phyloP scores from a whole-genome alignment of 2,329 filamentous ascomycete genomes.

The Gaeumannomyces sp. region DNA sequence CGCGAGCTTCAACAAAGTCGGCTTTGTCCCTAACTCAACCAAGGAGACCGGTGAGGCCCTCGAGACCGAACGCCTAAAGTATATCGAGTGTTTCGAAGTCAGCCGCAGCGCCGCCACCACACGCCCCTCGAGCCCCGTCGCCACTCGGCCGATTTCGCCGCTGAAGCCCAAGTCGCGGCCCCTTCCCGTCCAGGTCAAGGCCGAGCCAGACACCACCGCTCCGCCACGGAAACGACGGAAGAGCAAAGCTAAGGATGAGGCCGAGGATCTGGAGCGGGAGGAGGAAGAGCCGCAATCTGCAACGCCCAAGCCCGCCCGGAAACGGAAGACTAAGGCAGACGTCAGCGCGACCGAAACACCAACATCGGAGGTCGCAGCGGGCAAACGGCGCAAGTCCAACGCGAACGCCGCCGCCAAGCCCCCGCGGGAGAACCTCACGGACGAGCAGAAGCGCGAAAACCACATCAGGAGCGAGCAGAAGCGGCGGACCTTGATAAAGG shows the following conservation, averaged over 20 bases:
- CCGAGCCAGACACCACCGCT: conserved; percentile 32
- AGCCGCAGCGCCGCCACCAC: conserved; percentile 55
- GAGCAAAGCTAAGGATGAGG: conserved; percentile 42
- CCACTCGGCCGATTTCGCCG: conserved; percentile 20
- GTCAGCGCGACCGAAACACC: conserved; percentile 27
- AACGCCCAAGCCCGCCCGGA: conserved; percentile 31
- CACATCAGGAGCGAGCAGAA: conserved; percentile 87
- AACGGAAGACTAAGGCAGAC: conserved; percentile 43
- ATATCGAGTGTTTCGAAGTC: conserved; percentile 47
- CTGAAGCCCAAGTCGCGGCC: conserved; percentile 20
- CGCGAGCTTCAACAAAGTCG: conserved; percentile 48
- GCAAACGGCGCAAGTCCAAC: conserved; percentile 46
- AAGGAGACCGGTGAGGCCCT: conserved; percentile 54
- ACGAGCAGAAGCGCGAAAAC: conserved; percentile 78
- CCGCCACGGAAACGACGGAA: conserved; percentile 47
- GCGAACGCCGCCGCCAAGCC: conserved; percentile 35
- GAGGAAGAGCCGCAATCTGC: conserved; percentile 31
- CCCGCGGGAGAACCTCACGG: conserved; percentile 65
- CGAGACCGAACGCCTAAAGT: conserved; percentile 47
- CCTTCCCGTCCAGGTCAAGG: conserved; percentile 21
- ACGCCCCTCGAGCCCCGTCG: conserved; percentile 49
- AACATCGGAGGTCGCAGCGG: conserved; percentile 24
- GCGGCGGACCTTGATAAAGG: conserved; percentile 71
- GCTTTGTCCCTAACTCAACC: conserved; percentile 51
- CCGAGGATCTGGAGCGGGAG: conserved; percentile 30